phyloP scores from a whole-genome alignment of 768 basidiomycete species.

The Agrocybe praecox region DNA sequence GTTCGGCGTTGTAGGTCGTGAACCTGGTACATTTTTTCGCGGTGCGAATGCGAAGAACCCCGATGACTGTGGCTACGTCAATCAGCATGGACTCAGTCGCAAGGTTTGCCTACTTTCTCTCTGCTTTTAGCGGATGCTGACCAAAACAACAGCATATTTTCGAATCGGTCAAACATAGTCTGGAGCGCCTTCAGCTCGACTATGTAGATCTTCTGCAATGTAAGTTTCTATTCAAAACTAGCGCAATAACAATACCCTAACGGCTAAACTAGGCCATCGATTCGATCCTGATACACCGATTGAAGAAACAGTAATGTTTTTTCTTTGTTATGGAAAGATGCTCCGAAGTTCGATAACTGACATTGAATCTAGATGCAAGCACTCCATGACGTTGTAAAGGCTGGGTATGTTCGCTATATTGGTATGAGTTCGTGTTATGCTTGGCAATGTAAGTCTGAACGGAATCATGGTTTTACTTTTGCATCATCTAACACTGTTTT shows the following conservation, averaged over 20 bases:
- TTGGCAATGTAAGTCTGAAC: conserved; percentile 48
- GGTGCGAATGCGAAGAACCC: conserved; percentile 16
- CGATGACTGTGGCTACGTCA: conserved; percentile 53
- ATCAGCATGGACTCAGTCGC: conserved; percentile 48
- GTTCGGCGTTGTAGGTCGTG: conserved; percentile 32
- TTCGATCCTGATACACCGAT: conserved; percentile 62
- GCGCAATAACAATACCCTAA: conserved; percentile 4
- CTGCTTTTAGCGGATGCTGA: background rate
- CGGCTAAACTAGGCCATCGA: conserved; percentile 43
- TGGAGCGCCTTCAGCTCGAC: conserved; percentile 72
- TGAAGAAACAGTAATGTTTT: conserved; percentile 47
- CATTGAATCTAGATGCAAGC: conserved; percentile 55
- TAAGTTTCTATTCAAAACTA: conserved; percentile 16
- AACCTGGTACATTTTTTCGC: conserved; percentile 18
- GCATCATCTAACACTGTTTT: background rate
- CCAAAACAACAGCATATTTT: conserved; percentile 60
- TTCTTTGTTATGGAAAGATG: background rate
- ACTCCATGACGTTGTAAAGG: conserved; percentile 65
- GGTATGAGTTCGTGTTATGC: conserved; percentile 61
- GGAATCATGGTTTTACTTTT: background rate
- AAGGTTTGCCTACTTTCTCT: conserved; percentile 6
- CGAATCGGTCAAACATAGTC: conserved; percentile 59
- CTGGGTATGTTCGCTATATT: conserved; percentile 64
- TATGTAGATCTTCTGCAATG: conserved; percentile 80
- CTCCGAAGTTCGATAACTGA: background rate